phyloP scores from a whole-genome alignment of 2,329 filamentous ascomycete genomes.

The Aspergillus aculeatus region DNA sequence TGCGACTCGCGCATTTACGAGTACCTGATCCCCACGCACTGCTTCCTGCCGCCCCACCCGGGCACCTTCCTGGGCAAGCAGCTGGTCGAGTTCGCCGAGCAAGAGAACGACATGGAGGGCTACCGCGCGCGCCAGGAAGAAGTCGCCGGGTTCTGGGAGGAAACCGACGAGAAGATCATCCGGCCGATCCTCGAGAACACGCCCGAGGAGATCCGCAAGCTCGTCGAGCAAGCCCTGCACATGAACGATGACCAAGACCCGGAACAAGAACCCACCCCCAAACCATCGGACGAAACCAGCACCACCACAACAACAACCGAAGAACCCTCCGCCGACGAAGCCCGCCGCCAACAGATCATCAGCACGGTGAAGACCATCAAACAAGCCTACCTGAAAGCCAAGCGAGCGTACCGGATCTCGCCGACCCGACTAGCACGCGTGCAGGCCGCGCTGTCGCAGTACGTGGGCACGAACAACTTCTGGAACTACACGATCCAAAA shows the following conservation, averaged over 20 bases:
- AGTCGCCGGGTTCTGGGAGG: slow-evolving; percentile 76
- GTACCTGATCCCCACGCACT: slow-evolving; percentile 91
- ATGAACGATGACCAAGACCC: slow-evolving; percentile 30
- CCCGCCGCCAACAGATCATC: slow-evolving; percentile 54
- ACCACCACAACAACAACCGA: neutral
- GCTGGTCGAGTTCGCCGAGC: slow-evolving; percentile 72
- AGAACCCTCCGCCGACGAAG: slow-evolving; percentile 15
- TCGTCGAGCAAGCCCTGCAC: slow-evolving; percentile 43
- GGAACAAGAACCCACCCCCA: neutral
- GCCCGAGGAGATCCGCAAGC: slow-evolving; percentile 42
- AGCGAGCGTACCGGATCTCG: slow-evolving; percentile 80
- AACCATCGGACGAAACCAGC: neutral
- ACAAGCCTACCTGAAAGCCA: slow-evolving; percentile 75
- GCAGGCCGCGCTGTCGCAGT: slow-evolving; percentile 70
- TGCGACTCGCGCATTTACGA: slow-evolving; percentile 97
- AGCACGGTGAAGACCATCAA: slow-evolving; percentile 72
- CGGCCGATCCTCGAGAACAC: slow-evolving; percentile 60
- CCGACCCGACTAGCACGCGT: slow-evolving; percentile 69
- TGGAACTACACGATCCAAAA: slow-evolving; percentile 99
- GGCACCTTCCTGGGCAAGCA: slow-evolving; percentile 81
- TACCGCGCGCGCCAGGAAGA: slow-evolving; percentile 71
- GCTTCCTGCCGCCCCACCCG: slow-evolving; percentile 87
- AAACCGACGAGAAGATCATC: slow-evolving; percentile 77
- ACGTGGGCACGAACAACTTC: slow-evolving; percentile 84
- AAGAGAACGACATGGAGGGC: slow-evolving; percentile 68